Evolutionary conservation across 331 rosid genomes (phyloP).

Genomic region (Erythrophleum ivorense): DNA sequence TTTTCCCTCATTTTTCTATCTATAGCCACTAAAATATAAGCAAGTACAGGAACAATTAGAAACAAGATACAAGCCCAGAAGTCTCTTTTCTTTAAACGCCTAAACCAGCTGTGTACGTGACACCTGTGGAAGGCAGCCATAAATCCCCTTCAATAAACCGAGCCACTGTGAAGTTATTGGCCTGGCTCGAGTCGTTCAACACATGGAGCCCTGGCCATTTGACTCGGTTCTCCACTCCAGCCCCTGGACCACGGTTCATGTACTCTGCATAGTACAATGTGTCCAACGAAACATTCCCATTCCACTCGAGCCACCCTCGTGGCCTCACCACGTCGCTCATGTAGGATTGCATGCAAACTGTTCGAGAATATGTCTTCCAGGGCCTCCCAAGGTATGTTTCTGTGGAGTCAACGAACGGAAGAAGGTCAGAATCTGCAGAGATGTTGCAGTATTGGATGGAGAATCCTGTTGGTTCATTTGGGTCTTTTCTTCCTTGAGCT

Average conservation of each 20-base stretch:
- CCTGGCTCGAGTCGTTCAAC: slow-evolving; percentile 54
- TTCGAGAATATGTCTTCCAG: slow-evolving; percentile 77
- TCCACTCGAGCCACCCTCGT: slow-evolving; percentile 93
- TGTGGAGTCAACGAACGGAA: slow-evolving; percentile 33
- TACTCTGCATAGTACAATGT: slow-evolving; percentile 77
- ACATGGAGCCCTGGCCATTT: slow-evolving; percentile 75
- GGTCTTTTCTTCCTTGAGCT: slow-evolving; percentile 85
- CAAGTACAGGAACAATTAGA: not conserved
- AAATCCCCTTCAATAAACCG: slow-evolving; percentile 75
- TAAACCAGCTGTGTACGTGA: slow-evolving; percentile 62
- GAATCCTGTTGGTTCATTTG: slow-evolving; percentile 77
- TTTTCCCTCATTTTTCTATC: not conserved
- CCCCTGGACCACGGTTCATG: slow-evolving; percentile 71
- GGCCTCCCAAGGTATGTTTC: slow-evolving; percentile 82
- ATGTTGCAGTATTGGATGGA: slow-evolving; percentile 87
- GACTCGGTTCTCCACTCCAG: slow-evolving; percentile 55
- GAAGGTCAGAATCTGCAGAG: slow-evolving; percentile 65
- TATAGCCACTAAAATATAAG: not conserved
- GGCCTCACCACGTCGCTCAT: slow-evolving; percentile 57
- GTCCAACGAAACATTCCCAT: slow-evolving; percentile 53
- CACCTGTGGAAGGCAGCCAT: slow-evolving; percentile 91
- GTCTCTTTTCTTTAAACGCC: not conserved
- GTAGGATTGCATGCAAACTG: slow-evolving; percentile 65
- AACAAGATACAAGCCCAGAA: not conserved
- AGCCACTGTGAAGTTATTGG: slow-evolving; percentile 61